Evolutionary conservation across 2,329 filamentous ascomycete species (phyloP).

Genomic region (Pseudogymnoascus sp.): DNA sequence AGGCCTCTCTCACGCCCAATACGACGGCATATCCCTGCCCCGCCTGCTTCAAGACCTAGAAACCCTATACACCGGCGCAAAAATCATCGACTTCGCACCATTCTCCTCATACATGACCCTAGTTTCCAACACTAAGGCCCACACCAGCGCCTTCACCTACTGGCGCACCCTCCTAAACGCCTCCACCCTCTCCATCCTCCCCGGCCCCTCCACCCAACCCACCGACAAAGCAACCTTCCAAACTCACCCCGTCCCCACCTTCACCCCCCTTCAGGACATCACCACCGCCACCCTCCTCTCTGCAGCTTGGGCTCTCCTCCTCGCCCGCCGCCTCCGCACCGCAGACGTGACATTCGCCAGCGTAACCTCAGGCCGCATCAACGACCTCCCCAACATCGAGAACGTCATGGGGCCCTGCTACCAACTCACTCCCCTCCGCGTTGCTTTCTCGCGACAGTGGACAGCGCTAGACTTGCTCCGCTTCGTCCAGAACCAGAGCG

Average conservation of each 20-base stretch:
- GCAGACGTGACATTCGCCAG: conserved; percentile 36
- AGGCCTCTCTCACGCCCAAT: conserved; percentile 49
- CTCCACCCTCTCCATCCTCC: conserved; percentile 27
- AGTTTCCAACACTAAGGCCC: background rate
- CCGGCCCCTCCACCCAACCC: conserved; percentile 11
- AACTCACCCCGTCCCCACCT: conserved; percentile 22
- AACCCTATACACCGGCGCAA: conserved; percentile 29
- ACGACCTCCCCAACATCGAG: conserved; percentile 32
- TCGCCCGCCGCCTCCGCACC: conserved; percentile 30
- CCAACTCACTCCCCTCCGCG: conserved; percentile 38
- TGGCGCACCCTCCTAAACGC: conserved; percentile 38
- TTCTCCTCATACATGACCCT: conserved; percentile 35
- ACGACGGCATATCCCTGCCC: conserved; percentile 57
- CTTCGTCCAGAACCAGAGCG: conserved; percentile 29
- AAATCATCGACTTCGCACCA: conserved; percentile 26
- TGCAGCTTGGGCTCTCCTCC: conserved; percentile 37
- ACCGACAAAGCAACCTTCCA: conserved; percentile 28
- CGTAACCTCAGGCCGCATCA: conserved; percentile 37
- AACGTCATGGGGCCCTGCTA: conserved; percentile 39
- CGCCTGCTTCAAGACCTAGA: conserved; percentile 18
- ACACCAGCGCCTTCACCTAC: conserved; percentile 24
- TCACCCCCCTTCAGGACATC: conserved; percentile 29
- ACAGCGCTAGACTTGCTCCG: conserved; percentile 29
- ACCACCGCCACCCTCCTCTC: conserved; percentile 37
- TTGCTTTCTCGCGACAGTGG: conserved; percentile 30